phyloP scores from a whole-genome alignment of 495 filamentous ascomycete species.

The Lasiosphaeria miniovina region DNA sequence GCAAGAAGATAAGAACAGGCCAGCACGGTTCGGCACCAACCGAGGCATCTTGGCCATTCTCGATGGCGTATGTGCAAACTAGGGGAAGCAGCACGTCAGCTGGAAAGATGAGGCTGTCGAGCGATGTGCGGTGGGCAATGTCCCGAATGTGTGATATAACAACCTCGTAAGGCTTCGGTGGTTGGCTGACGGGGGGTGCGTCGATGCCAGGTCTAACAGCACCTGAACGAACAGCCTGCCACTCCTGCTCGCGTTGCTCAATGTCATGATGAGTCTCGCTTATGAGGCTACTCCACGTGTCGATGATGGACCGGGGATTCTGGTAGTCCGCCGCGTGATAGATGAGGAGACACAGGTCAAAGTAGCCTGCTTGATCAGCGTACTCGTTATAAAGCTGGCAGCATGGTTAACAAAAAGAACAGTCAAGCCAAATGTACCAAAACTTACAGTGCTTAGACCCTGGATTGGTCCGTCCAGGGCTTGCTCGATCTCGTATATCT shows the following conservation, averaged over 20 bases:
- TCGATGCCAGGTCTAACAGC: conserved; percentile 12
- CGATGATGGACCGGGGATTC: conserved; percentile 71
- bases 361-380: conserved; percentile 83
- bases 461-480: conserved; percentile 72
- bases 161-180: conserved; percentile 69
- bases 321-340: conserved; percentile 86
- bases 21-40: conserved; percentile 62
- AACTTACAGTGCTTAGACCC: conserved; percentile 67
- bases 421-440: conserved; percentile 1
- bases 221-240: conserved; percentile 22
- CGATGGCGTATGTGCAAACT: conserved; percentile 72
- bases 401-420: conserved; percentile 23
- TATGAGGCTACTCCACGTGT: conserved; percentile 83
- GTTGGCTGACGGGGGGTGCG: conserved; percentile 21
- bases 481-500: conserved; percentile 56
- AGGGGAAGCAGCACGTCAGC: conserved; percentile 59
- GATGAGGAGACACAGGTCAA: conserved; percentile 87
- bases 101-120: conserved; percentile 72
- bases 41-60: conserved; percentile 63
- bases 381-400: conserved; percentile 83
- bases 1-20: conserved; percentile 78
- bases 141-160: conserved; percentile 69
- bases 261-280: conserved; percentile 65
- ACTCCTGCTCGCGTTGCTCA: conserved; percentile 43
- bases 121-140: conserved; percentile 73